Evolutionary conservation across 2,329 filamentous ascomycete species (phyloP).

Genomic region (Pyrenophora graminea): DNA sequence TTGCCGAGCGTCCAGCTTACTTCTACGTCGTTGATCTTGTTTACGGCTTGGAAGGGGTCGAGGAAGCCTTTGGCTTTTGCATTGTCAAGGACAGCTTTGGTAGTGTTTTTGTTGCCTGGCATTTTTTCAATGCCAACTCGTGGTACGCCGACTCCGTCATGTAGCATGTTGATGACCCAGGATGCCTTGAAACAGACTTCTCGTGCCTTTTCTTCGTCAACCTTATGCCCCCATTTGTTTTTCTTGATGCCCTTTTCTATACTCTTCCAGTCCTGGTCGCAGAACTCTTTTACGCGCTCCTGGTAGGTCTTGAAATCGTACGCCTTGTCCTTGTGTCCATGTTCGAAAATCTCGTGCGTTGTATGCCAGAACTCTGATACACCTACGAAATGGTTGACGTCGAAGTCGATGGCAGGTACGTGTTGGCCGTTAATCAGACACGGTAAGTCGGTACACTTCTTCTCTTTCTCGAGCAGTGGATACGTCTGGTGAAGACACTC

Average conservation of each 20-base stretch:
- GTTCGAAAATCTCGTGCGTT: slow-evolving; percentile 88
- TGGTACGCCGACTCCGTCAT: slow-evolving; percentile 93
- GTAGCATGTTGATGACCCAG: slow-evolving; percentile 95
- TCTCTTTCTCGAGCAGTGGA: slow-evolving; percentile 87
- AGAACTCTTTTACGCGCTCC: slow-evolving; percentile 80
- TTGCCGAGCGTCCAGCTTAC: slow-evolving; percentile 97
- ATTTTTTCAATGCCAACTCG: slow-evolving; percentile 76
- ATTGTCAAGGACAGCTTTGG: slow-evolving; percentile 69
- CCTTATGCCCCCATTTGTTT: slow-evolving; percentile 75
- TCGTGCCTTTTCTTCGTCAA: slow-evolving; percentile 72
- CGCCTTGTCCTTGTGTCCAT: slow-evolving; percentile 73
- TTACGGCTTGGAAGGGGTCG: slow-evolving; percentile 87
- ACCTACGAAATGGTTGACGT: slow-evolving; percentile 95
- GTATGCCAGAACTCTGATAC: slow-evolving; percentile 99
- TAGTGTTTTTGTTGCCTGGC: slow-evolving; percentile 65
- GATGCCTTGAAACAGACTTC: slow-evolving; percentile 97
- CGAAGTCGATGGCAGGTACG: slow-evolving; percentile 93
- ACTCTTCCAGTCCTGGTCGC: slow-evolving; percentile 76
- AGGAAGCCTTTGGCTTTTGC: slow-evolving; percentile 76
- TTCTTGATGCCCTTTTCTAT: slow-evolving; percentile 70
- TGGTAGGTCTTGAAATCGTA: slow-evolving; percentile 94
- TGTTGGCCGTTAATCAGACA: slow-evolving; percentile 91
- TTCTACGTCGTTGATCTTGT: slow-evolving; percentile 89
- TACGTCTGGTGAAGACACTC: slow-evolving; percentile 82
- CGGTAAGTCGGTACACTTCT: slow-evolving; percentile 77